Conservation (phyloP, 2,329 filamentous ascomycete species). For the Apiospora hydei region DNA sequence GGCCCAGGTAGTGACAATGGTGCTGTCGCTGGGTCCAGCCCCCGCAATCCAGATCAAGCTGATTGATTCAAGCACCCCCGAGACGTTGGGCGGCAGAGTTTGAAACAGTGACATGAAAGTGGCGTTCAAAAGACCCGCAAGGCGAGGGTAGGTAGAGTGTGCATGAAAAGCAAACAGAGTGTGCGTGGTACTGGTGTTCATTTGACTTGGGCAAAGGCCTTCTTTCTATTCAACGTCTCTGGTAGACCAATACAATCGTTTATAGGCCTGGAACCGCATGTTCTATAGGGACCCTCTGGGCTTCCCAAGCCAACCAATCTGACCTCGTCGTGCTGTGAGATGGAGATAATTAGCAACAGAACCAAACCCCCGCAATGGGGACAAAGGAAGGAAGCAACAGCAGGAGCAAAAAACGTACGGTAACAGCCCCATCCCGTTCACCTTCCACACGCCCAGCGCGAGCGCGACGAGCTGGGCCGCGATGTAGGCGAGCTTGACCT, state of each 20-base stretch:
- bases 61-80: background rate
- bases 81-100: background rate
- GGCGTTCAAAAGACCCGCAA: background rate
- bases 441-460: slow-evolving; percentile 91
- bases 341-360: slow-evolving; percentile 37
- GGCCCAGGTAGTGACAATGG: background rate
- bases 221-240: slow-evolving; percentile 13
- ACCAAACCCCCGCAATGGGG: background rate
- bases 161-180: background rate
- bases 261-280: slow-evolving; percentile 68
- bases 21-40: background rate
- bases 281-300: slow-evolving; percentile 73
- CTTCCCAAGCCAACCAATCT: slow-evolving; percentile 98
- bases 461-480: slow-evolving; percentile 85
- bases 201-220: slow-evolving; percentile 4
- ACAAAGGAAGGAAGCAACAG: background rate
- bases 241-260: slow-evolving; percentile 18
- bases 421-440: slow-evolving; percentile 94
- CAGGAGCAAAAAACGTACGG: slow-evolving; percentile 66
- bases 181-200: background rate
- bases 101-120: background rate
- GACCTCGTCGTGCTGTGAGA: slow-evolving; percentile 83
- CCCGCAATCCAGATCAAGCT: background rate
- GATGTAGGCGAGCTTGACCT: slow-evolving; percentile 88
- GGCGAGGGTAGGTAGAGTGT: background rate